Base-by-base conservation (phyloP, 2,329 filamentous ascomycete genomes). In the Chaetomiaceae sp. region DNA sequence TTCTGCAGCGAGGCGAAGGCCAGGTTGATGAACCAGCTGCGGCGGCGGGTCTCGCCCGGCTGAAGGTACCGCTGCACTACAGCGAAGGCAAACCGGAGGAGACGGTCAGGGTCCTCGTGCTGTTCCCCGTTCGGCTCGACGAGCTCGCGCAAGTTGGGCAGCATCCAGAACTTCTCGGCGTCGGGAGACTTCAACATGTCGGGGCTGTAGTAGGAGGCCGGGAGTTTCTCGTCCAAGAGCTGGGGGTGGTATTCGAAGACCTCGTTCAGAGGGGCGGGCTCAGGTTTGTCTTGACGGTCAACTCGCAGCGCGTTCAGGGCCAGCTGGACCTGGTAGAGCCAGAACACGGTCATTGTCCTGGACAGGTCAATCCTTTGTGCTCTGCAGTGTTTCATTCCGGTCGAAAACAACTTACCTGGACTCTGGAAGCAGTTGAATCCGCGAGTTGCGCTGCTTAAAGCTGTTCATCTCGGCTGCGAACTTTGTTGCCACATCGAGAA, bases 321-420 rank as follows among this genome's bases (percentile, higher is more conserved):
- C n/a, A 55, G 31, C 12, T 50, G 48, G 48, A 60, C 40, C 12
- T 61, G 59, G 20, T 61, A 59, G 3, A 61, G 47, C 59, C 59
- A 61, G 40, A 61, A 60, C 4, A 61, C 57, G 0, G 59, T 60
- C 4, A 52, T 17, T 1, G 59, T 61, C 17, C 59, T 61, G 14
- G 4, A 6, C 17, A 0, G 14, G 29, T 46, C 14, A 51, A 37
- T 19, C 4, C 4, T n/a, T n/a, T n/a, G n/a, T n/a, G n/a, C n/a
- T n/a, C n/a, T n/a, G n/a, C n/a, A n/a, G n/a, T n/a, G n/a, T n/a
- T n/a, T n/a, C n/a, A n/a, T n/a, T n/a, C n/a, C n/a, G n/a, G n/a
- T n/a, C n/a, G n/a, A n/a, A n/a, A 22, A 11, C 7, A 23, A 33
- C 51, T n/a, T 33, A 61, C 59, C 56, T 52, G 4, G 57, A 57